A percentile compares a stretch with the other conserved stretches of the same genome.
These are phyloP conservation scores for Talaromyces albobiverticillius DNA, from an alignment of 2,329 filamentous ascomycete genomes.

Conservation along the genomic window DNA sequence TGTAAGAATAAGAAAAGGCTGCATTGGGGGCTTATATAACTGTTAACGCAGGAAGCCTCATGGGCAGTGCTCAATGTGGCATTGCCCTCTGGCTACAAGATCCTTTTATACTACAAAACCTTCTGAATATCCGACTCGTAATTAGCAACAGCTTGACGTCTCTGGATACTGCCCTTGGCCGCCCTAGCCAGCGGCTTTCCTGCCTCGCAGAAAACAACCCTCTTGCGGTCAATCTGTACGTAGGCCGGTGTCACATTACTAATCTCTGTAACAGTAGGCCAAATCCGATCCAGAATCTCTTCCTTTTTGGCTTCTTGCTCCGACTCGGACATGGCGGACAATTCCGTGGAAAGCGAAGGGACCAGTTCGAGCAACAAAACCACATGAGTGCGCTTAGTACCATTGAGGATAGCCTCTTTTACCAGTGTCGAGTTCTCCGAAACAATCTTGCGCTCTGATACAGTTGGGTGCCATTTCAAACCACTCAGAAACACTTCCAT, in stretches of 20 bases:
- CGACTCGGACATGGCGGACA: not conserved
- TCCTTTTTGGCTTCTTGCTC: not conserved
- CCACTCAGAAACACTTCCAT: conserved; percentile 19
- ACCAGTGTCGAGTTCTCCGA: not conserved
- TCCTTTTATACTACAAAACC: not conserved
- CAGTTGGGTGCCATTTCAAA: conserved; percentile 6
- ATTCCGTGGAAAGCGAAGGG: not conserved
- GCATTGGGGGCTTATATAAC: no score
- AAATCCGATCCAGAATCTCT: not conserved
- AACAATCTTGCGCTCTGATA: conserved; percentile 3
- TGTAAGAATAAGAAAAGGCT: no score
- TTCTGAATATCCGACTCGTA: conserved; percentile 2
- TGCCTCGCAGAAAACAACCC: not conserved
- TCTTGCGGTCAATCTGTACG: conserved; percentile 3
- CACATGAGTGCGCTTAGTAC: not conserved
- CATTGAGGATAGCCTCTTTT: conserved; percentile 6
- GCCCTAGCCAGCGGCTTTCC: conserved; percentile 6
- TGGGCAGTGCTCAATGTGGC: not conserved
- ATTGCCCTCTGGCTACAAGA: no score
- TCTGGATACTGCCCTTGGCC: conserved; percentile 4
- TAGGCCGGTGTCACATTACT: not conserved
- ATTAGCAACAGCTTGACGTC: not conserved
- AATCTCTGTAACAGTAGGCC: conserved; percentile 4
- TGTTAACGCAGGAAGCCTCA: no score
- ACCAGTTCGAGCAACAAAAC: conserved; percentile 6